Conservation (phyloP, 352 stramenopile species). For the Blastocystis sp. region DNA sequence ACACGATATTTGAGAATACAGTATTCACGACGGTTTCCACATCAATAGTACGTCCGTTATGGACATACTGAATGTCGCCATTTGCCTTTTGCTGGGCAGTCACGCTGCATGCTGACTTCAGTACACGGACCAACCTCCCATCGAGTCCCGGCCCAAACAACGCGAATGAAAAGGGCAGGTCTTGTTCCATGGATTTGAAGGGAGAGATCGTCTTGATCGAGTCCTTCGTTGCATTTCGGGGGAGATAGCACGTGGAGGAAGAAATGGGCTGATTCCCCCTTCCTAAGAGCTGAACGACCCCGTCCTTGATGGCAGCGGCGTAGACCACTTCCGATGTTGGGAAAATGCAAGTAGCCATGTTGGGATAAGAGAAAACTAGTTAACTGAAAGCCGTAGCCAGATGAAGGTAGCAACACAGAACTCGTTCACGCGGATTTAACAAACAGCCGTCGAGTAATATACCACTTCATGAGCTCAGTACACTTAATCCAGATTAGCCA, state of each 20-base stretch:
- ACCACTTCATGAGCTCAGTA: constrained; percentile 53
- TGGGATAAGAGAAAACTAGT: background rate
- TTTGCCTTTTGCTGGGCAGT: background rate
- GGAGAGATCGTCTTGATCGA: background rate
- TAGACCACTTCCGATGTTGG: background rate
- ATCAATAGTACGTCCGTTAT: background rate
- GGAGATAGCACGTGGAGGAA: background rate
- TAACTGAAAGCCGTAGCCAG: background rate
- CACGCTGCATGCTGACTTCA: background rate
- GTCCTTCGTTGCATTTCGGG: background rate
- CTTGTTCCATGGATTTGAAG: background rate
- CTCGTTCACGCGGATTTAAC: background rate
- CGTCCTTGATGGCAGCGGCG: background rate
- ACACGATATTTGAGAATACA: background rate
- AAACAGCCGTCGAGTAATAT: constrained; percentile 55
- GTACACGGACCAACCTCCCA: background rate
- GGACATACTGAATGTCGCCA: background rate
- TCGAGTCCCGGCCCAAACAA: background rate
- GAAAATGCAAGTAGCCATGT: background rate
- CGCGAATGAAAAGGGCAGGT: background rate
- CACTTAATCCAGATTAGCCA: constrained; percentile 73
- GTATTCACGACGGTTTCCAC: background rate
- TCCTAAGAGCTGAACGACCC: background rate
- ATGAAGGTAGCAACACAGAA: background rate
- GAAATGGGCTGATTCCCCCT: background rate